phyloP scores from a whole-genome alignment of 1,284 basidiomycete species.

The Malassezia vespertilionis region DNA sequence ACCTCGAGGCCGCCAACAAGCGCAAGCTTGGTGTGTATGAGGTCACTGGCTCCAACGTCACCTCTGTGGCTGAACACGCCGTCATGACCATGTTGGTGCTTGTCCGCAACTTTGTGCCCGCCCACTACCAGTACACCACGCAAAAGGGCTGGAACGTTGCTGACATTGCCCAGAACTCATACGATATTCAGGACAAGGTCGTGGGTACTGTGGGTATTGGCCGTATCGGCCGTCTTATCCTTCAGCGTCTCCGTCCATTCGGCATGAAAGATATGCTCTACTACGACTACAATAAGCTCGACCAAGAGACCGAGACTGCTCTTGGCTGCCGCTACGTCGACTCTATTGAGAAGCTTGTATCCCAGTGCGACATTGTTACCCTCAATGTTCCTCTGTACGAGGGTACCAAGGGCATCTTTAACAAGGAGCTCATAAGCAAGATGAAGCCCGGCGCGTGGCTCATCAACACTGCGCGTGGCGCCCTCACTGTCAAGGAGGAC shows the following conservation, averaged over 20 bases:
- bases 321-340: constrained; percentile 67
- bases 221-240: constrained; percentile 51
- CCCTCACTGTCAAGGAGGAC: constrained; percentile 74
- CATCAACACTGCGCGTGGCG: constrained; percentile 86
- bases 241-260: constrained; percentile 77
- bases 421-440: constrained; percentile 69
- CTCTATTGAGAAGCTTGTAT: constrained; percentile 73
- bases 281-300: constrained; percentile 78
- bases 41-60: constrained; percentile 60
- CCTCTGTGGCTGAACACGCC: constrained; percentile 85
- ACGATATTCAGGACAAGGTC: constrained; percentile 80
- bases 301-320: constrained; percentile 58
- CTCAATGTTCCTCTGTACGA: constrained; percentile 88
- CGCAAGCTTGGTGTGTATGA: constrained; percentile 63
- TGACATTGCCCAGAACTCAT: constrained; percentile 50
- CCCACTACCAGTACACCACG: constrained; percentile 51
- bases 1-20: constrained; percentile 76
- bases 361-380: constrained; percentile 66
- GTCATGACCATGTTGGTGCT: constrained; percentile 71
- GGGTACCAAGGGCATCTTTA: constrained; percentile 58
- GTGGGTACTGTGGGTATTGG: constrained; percentile 64
- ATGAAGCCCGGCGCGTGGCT: constrained; percentile 81
- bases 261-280: constrained; percentile 82
- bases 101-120: constrained; percentile 74
- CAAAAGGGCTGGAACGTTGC: constrained; percentile 41